These are phyloP conservation scores for Mycena sanguinolenta DNA, from an alignment of 768 basidiomycete genomes.

Conservation along the genomic window DNA sequence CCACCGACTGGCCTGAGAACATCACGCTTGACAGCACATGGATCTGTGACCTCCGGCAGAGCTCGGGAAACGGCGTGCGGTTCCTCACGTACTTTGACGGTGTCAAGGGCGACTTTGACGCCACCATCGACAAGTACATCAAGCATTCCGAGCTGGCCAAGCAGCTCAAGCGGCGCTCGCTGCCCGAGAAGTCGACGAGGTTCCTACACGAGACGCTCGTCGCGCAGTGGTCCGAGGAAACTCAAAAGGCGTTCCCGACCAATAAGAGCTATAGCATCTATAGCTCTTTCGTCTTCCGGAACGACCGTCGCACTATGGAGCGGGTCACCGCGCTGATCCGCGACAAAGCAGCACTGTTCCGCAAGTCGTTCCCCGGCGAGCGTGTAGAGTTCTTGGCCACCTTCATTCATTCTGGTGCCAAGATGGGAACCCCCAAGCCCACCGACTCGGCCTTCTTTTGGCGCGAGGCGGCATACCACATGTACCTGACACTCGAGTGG, in stretches of 20 bases:
- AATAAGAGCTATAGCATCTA: constrained; percentile 35
- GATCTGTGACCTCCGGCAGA: constrained; percentile 32
- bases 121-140: constrained; percentile 31
- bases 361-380: constrained; percentile 29
- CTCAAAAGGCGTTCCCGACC: constrained; percentile 28
- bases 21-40: constrained; percentile 34
- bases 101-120: constrained; percentile 26
- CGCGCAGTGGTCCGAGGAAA: constrained; percentile 35
- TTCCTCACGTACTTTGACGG: constrained; percentile 35
- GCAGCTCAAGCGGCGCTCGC: constrained; percentile 34
- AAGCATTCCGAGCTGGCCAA: constrained; percentile 25
- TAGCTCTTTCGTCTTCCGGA: constrained; percentile 34
- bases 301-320: constrained; percentile 25
- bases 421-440: constrained; percentile 24
- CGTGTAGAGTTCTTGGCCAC: constrained; percentile 34
- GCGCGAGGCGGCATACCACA: constrained; percentile 33
- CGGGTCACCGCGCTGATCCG: constrained; percentile 28
- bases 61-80: constrained; percentile 30
- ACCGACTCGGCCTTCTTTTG: constrained; percentile 32
- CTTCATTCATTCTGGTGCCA: constrained; percentile 34
- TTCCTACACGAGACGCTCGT: constrained; percentile 38
- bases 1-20: constrained; percentile 33
- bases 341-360: constrained; percentile 20
- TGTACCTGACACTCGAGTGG: constrained; percentile 37
- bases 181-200: constrained; percentile 33